Base-by-base conservation (phyloP, 192 early-diverging fungal genomes). In the Gaertneriomyces semiglobifer region DNA sequence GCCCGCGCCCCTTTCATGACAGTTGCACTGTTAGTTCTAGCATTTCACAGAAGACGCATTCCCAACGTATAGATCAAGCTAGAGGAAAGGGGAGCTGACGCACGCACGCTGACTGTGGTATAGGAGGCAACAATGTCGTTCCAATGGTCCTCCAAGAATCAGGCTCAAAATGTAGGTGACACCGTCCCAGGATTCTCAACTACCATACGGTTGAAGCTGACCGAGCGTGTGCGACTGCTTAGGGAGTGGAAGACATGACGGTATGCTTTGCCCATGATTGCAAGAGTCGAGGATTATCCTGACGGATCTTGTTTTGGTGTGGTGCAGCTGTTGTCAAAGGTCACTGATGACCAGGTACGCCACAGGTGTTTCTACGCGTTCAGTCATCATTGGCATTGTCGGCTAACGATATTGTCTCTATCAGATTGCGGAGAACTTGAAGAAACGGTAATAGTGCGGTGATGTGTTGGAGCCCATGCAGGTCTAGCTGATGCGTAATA, bases 351-450 rank as follows among this genome's bases (percentile, higher is more conserved):
- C 62, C 87, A 88, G 66, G 66, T 68, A 44, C 40, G 41, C 2
- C 46, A 20, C 1, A 16, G 39, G 0, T 33, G 10, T 40, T 61
- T 56, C 11, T 60, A 14, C 11, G 9, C 42, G 59, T 43, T n/a
- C 19, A 43, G 14, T 51, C 18, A 12, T 50, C 48, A n/a, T 46
- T 51, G 45, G 33, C 11, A 10, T 20, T 0, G 10, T 0, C 18
- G 18, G 1, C 51, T 60, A 20, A 67, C 14, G 0, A 44, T 51
- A 10, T 60, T 43, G 20, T 10, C 14, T 44, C 47, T 55, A 12
- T 25, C 25, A 68, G 54, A 96, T 98, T 73, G 93, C 91, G 53
- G 92, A 93, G 6, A 98, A 98, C 79, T 76, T 98, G 68, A 86
- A 86, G 78, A 92, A 93, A 77, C 85, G 95, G 69, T 95, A 62